Evolutionary conservation across 345 rosid species (phyloP).

Genomic region (Populus simonii): DNA sequence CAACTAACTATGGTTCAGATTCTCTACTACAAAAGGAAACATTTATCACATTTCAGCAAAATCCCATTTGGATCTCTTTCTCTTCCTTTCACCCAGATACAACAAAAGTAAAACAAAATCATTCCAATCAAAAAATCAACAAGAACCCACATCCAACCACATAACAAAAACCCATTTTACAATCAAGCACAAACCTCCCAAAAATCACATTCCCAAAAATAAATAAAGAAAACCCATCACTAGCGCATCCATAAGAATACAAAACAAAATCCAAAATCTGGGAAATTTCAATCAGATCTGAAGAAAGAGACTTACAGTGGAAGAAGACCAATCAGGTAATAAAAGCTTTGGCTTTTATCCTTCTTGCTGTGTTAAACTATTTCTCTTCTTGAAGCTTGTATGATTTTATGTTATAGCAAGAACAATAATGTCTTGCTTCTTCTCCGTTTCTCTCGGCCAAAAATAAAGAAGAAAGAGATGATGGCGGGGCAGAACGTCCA

Average conservation of each 20-base stretch:
- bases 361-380: not conserved
- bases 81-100: not conserved
- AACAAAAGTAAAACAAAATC: not conserved
- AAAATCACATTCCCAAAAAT: not conserved
- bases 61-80: not conserved
- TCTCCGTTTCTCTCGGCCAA: conserved; percentile 7
- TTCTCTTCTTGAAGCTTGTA: not conserved
- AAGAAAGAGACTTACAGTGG: not conserved
- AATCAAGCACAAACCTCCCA: conserved; percentile 1
- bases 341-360: not conserved
- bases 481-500: not conserved
- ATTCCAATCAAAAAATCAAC: not conserved
- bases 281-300: conserved; percentile 5
- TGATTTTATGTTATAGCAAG: not conserved
- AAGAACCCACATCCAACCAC: not conserved
- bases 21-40: not conserved
- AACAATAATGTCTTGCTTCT: not conserved
- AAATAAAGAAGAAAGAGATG: not conserved
- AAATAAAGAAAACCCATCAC: not conserved
- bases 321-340: not conserved
- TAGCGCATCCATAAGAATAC: not conserved
- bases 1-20: not conserved
- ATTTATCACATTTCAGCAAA: conserved; percentile 1
- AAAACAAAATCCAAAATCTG: not conserved
- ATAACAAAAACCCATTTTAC: not conserved